Conservation (phyloP, 345 rosid genomes). For the Dovyalis caffra region DNA sequence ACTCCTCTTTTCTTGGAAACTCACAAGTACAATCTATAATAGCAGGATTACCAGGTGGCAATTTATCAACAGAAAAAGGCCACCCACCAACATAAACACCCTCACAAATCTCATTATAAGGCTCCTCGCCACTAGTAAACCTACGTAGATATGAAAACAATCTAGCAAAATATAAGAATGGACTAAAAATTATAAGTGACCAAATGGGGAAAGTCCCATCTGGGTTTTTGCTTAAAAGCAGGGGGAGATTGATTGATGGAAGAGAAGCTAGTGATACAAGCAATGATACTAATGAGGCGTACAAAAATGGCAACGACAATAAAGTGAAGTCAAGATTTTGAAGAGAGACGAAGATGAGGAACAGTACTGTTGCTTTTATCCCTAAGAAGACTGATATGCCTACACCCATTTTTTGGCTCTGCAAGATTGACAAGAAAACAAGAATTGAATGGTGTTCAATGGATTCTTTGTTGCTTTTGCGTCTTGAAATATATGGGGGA, state of each 20-base stretch:
- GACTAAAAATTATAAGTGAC: conserved; percentile 54
- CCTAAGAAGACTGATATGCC: conserved; percentile 48
- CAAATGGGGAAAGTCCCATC: conserved; percentile 66
- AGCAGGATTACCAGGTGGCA: conserved; percentile 73
- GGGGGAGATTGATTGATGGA: conserved; percentile 24
- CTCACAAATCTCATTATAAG: conserved; percentile 49
- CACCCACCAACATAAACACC: conserved; percentile 72
- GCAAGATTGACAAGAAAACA: background rate
- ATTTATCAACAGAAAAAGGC: conserved; percentile 43
- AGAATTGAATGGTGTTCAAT: background rate
- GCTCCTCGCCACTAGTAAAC: conserved; percentile 48
- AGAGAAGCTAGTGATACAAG: conserved; percentile 34
- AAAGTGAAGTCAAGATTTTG: conserved; percentile 31
- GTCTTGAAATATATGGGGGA: no score
- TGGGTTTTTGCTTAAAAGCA: conserved; percentile 54
- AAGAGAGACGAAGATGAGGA: conserved; percentile 35
- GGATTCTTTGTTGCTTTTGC: background rate
- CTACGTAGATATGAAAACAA: conserved; percentile 44
- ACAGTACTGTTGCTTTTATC: conserved; percentile 31
- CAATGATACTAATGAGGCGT: conserved; percentile 43
- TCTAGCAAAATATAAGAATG: conserved; percentile 51
- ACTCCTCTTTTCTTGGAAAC: conserved; percentile 47
- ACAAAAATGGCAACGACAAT: conserved; percentile 46
- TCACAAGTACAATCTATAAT: conserved; percentile 75
- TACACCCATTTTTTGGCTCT: conserved; percentile 39